Base-by-base conservation (phyloP, 2,329 filamentous ascomycete species). In the Mariannaea sp. region DNA sequence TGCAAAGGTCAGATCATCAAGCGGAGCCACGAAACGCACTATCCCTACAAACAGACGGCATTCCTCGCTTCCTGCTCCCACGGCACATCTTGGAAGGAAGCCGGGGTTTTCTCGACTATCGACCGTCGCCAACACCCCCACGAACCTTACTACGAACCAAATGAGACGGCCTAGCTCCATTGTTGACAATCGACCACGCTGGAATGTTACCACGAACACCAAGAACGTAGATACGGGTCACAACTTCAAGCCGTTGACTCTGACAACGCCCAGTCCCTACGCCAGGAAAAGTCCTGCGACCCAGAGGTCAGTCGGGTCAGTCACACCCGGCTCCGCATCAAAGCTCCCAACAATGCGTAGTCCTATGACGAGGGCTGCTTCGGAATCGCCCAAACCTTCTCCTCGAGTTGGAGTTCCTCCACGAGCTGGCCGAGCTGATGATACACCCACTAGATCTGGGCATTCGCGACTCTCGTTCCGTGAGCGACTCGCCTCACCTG, bases 141-240 rank as follows among this genome's bases (percentile, higher is more conserved):
- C 73, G 3, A 77, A 58, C 63, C 68, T 53, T 63, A 75, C 71
- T 59, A 71, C 64, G 41, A 66, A 64, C 49, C 70, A 64, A 49
- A 65, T 74, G 42, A 69, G 78, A 49, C 75, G 79, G 44, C 75
- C 80, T 50, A 67, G 74, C 32, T 74, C 77, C 2, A 76, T 76
- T 9, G 60, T 78, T 27, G 68, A 80, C 52, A 77, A 81, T 51
- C 84, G 87, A 44, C 90, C 90, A 3, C 81, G 85, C 53, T 94
- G 90, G 90, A 93, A 86, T 66, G 67, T 65, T 9, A 88, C 85
- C 24, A 83, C 85, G 5, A 90, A 87, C 63, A 80, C 82, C 4
- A 74, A 74, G 6, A 80, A 85, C 56, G 75, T 85, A n/a, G 80
- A 87, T 26, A 81, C 83, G n/a, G 85, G 86, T 20, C 85, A 88